Conservation (phyloP, 768 basidiomycete species). For the Tricholoma saponaceum region DNA sequence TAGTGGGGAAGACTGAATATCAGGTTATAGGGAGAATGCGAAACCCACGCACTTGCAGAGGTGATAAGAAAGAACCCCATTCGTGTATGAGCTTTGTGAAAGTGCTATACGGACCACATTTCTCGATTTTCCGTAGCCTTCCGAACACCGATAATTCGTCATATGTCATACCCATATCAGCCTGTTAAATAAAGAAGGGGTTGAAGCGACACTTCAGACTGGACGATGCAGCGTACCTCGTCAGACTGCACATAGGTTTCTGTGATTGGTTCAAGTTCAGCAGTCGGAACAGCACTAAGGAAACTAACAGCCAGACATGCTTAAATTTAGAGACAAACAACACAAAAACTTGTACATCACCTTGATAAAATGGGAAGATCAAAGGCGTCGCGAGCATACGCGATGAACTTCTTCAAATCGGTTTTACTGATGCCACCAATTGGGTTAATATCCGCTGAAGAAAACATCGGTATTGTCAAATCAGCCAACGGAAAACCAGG, state of each 20-base stretch:
- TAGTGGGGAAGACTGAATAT: constrained; percentile 22
- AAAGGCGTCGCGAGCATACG: constrained; percentile 73
- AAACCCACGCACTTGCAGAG: constrained; percentile 55
- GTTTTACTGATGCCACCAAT: constrained; percentile 98
- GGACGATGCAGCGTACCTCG: constrained; percentile 50
- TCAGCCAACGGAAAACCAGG: neutral
- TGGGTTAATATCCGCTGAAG: constrained; percentile 90
- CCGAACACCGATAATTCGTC: constrained; percentile 94
- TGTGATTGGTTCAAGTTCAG: constrained; percentile 94
- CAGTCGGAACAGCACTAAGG: constrained; percentile 87
- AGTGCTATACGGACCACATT: constrained; percentile 96
- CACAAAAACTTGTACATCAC: constrained; percentile 36
- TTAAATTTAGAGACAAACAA: neutral
- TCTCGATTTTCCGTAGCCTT: constrained; percentile 90
- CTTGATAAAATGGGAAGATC: constrained; percentile 78
- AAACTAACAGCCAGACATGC: constrained; percentile 50
- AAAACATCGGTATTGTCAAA: constrained; percentile 1
- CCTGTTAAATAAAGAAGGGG: constrained; percentile 38
- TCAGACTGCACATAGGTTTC: constrained; percentile 94
- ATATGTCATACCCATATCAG: constrained; percentile 99
- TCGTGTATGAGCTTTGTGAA: constrained; percentile 94
- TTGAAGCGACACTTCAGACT: neutral
- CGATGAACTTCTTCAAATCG: constrained; percentile 94
- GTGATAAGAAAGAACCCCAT: constrained; percentile 87
- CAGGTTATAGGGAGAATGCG: neutral